These are phyloP conservation scores for Cytospora mali DNA, from an alignment of 2,329 filamentous ascomycete species.

Conservation along the genomic window DNA sequence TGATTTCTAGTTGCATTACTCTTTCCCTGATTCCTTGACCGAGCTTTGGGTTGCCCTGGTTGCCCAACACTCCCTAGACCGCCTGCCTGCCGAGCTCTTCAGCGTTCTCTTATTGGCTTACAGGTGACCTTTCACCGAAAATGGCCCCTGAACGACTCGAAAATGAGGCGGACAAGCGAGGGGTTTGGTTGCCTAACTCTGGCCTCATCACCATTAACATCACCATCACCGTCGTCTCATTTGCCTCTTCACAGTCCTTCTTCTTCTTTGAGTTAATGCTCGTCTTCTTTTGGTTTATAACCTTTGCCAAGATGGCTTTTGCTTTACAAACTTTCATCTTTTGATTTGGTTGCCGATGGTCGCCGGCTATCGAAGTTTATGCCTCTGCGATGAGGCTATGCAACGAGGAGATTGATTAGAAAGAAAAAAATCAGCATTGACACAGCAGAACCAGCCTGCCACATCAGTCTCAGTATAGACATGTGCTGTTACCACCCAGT, in stretches of 20 bases:
- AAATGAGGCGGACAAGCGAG: constrained; percentile 24
- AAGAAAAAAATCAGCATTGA: neutral
- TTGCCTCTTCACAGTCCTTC: too few relatives aligned
- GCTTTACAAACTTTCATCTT: neutral
- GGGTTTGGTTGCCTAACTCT: constrained; percentile 18
- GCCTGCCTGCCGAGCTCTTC: neutral
- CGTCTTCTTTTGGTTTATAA: too few relatives aligned
- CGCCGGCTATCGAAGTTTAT: neutral
- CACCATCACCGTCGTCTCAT: neutral
- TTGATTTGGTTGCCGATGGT: constrained; percentile 8
- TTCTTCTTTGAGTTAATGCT: neutral
- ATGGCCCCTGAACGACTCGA: constrained; percentile 6
- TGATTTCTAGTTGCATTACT: neutral
- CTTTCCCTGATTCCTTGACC: constrained; percentile 1
- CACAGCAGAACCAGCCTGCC: neutral
- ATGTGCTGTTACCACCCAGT: neutral
- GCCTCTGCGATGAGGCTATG: neutral
- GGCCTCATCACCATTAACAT: neutral
- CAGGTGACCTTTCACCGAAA: constrained; percentile 11
- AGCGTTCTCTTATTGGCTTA: constrained; percentile 17
- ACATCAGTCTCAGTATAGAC: neutral
- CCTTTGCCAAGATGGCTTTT: neutral
- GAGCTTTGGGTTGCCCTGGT: neutral
- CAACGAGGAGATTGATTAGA: neutral
- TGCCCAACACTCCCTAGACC: neutral